A percentile compares a stretch with the other conserved stretches of the same genome.
Conservation (phyloP, 2,329 filamentous ascomycete genomes). For the Diaporthe ilicicola region DNA sequence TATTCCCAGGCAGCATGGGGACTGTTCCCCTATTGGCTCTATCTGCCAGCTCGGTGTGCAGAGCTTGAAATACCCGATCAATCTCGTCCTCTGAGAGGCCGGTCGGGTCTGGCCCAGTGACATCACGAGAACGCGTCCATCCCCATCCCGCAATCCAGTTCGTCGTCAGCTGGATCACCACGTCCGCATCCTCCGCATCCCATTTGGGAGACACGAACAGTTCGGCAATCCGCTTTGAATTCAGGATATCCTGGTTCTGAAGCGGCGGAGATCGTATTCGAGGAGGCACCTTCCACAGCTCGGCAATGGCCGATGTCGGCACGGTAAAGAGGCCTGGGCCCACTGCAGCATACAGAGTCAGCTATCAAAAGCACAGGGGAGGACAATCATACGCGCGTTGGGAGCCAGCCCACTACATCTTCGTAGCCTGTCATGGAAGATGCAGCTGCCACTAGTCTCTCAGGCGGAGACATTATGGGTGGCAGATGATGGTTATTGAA, state of each 20-base stretch:
- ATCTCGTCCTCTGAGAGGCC: not conserved
- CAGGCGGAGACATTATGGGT: not conserved
- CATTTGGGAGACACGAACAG: not conserved
- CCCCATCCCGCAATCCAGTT: not conserved
- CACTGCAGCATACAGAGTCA: not conserved
- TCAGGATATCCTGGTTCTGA: not conserved
- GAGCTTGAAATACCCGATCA: not conserved
- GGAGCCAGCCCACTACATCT: not conserved
- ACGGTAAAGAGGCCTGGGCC: not conserved
- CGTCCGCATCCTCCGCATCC: not conserved
- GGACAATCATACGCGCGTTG: not conserved
- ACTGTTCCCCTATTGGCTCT: not conserved
- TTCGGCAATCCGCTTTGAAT: not conserved
- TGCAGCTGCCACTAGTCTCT: not conserved
- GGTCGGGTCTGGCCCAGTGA: not conserved
- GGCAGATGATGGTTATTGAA: not conserved
- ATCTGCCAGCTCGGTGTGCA: not conserved
- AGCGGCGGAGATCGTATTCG: not conserved
- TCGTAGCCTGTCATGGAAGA: not conserved
- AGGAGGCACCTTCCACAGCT: not conserved
- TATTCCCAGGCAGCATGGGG: not conserved
- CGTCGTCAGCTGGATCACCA: not conserved
- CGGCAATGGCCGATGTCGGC: not conserved
- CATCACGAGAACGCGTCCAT: not conserved
- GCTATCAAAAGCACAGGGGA: not conserved